phyloP scores from a whole-genome alignment of 2,329 filamentous ascomycete genomes.

The Neodidymelliopsis sp. region DNA sequence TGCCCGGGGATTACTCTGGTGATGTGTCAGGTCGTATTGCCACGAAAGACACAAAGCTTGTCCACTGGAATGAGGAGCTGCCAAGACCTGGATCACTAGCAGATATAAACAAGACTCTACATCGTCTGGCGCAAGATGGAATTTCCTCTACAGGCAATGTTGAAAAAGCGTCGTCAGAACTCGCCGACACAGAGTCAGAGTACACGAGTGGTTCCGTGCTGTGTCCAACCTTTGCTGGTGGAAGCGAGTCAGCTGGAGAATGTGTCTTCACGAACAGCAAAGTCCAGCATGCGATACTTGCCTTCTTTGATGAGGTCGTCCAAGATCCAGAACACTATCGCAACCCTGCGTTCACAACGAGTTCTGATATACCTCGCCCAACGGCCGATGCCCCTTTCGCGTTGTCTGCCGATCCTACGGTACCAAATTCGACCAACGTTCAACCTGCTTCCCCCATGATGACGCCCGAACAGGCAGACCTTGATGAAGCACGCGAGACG shows the following conservation, averaged over 20 bases:
- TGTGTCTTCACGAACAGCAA: slow-evolving; percentile 62
- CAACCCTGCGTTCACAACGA: slow-evolving; percentile 37
- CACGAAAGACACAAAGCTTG: slow-evolving; percentile 6
- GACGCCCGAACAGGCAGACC: slow-evolving; percentile 28
- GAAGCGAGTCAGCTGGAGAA: slow-evolving; percentile 67
- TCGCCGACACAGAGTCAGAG: slow-evolving; percentile 1
- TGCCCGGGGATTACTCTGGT: slow-evolving; percentile 29
- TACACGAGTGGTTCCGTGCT: slow-evolving; percentile 38
- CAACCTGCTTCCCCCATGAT: slow-evolving; percentile 18
- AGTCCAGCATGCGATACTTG: slow-evolving; percentile 62
- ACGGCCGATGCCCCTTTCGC: slow-evolving; percentile 25
- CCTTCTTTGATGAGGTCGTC: slow-evolving; percentile 68
- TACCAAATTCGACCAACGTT: background rate
- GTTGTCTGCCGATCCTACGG: slow-evolving; percentile 18
- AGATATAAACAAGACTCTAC: slow-evolving; percentile 15
- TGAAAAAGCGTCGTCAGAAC: background rate
- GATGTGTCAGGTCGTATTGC: background rate
- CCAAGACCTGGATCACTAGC: background rate
- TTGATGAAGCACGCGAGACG: slow-evolving; percentile 21
- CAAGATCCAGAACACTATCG: slow-evolving; percentile 48
- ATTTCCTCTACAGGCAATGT: background rate
- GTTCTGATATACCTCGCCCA: slow-evolving; percentile 18
- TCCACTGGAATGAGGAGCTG: slow-evolving; percentile 25
- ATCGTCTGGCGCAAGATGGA: slow-evolving; percentile 11
- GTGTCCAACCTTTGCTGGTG: slow-evolving; percentile 67